A percentile compares a stretch with the other conserved stretches of the same genome.
phyloP scores from a whole-genome alignment of 192 early-diverging fungal genomes.

The Funneliformis mosseae region DNA sequence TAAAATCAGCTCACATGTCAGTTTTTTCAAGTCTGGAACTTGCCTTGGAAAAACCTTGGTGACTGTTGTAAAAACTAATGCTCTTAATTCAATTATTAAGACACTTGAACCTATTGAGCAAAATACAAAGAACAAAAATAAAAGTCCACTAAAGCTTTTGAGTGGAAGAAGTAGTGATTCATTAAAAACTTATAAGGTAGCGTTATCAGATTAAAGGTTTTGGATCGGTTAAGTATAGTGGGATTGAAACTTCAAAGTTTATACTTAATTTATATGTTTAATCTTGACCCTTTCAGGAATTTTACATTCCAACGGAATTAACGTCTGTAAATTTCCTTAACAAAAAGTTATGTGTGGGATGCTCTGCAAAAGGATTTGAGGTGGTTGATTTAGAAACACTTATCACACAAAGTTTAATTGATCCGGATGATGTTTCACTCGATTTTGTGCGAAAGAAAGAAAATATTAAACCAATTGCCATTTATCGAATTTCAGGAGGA shows the following conservation, averaged over 20 bases:
- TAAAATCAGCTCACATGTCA: constrained; percentile 53
- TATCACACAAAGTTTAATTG: constrained; percentile 84
- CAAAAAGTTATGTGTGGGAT: constrained; percentile 87
- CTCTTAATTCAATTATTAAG: constrained; percentile 45
- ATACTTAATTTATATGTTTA: constrained; percentile 50
- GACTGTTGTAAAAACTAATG: constrained; percentile 43
- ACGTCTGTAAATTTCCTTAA: constrained; percentile 84
- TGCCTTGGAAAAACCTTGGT: constrained; percentile 44
- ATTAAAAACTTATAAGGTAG: constrained; percentile 62
- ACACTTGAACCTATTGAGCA: constrained; percentile 49
- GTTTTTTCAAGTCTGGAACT: constrained; percentile 53
- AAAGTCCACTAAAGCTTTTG: constrained; percentile 39
- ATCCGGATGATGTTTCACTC: constrained; percentile 78
- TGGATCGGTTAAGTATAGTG: background rate
- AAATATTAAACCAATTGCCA: constrained; percentile 74
- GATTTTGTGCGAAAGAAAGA: constrained; percentile 82
- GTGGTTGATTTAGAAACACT: constrained; percentile 85
- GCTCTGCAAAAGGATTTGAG: constrained; percentile 85
- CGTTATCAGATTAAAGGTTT: background rate
- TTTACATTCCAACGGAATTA: constrained; percentile 91
- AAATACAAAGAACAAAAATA: constrained; percentile 42
- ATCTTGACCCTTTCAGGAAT: constrained; percentile 70
- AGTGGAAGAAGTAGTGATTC: constrained; percentile 42
- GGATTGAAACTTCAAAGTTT: constrained; percentile 4
- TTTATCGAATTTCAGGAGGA: constrained; percentile 71